These are phyloP conservation scores for Hypholoma fasciculare DNA, from an alignment of 768 basidiomycete species.

Conservation along the genomic window DNA sequence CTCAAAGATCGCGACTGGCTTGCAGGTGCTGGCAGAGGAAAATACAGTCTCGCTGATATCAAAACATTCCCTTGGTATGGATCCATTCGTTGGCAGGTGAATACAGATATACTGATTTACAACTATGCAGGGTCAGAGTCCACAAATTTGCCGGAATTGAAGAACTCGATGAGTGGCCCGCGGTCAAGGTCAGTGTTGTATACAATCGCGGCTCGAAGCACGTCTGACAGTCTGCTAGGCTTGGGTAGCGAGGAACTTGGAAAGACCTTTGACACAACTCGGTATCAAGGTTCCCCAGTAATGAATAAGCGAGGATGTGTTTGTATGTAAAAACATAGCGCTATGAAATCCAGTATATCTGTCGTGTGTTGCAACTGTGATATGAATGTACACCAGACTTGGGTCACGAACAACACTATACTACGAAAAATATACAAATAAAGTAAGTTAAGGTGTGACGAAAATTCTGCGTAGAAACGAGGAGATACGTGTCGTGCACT, in stretches of 20 bases:
- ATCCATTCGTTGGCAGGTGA: neutral
- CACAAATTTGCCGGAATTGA: conserved; percentile 52
- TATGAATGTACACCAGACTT: neutral
- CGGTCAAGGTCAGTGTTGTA: conserved; percentile 45
- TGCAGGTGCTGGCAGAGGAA: conserved; percentile 71
- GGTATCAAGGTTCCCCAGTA: conserved; percentile 16
- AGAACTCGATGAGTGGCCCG: conserved; percentile 62
- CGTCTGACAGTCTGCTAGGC: conserved; percentile 8
- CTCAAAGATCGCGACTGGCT: conserved; percentile 77
- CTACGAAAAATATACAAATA: neutral
- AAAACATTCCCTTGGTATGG: conserved; percentile 65
- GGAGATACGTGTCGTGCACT: neutral
- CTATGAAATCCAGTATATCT: neutral
- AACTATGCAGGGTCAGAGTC: conserved; percentile 48
- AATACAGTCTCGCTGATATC: conserved; percentile 70
- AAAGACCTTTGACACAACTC: conserved; percentile 11
- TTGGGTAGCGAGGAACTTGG: conserved; percentile 19
- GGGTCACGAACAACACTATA: neutral
- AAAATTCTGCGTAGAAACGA: neutral
- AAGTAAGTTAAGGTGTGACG: neutral
- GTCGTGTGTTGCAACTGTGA: neutral
- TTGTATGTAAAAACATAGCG: neutral
- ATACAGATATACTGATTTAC: neutral
- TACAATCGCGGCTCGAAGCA: neutral
- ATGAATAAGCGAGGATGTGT: neutral